These are phyloP conservation scores for Phyllostachys edulis DNA, from an alignment of 176 grass and related monocot species.

Conservation along the genomic window DNA sequence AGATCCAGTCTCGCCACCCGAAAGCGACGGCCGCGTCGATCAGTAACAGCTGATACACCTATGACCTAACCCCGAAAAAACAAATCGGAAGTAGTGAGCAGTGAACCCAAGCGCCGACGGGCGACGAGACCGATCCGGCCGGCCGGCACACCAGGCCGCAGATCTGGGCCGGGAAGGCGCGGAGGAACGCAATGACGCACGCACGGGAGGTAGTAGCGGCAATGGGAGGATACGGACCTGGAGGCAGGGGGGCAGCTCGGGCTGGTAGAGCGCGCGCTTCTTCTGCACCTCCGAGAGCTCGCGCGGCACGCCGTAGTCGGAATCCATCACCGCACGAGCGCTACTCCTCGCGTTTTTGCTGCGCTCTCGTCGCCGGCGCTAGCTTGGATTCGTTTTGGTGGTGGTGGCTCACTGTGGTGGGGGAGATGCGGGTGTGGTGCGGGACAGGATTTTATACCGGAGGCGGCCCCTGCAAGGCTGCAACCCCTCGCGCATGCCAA, in stretches of 20 bases:
- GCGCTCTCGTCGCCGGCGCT: background rate
- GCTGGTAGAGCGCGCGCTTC: conserved; percentile 72
- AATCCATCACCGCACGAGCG: conserved; percentile 62
- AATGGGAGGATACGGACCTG: conserved; percentile 46
- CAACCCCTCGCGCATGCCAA: conserved; percentile 35
- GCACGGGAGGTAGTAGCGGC: background rate
- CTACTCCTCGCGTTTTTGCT: background rate
- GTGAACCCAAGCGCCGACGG: background rate
- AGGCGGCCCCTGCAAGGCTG: background rate
- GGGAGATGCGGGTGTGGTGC: conserved; percentile 9
- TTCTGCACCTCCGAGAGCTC: conserved; percentile 91
- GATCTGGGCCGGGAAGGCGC: conserved; percentile 30
- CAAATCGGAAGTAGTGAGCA: conserved; percentile 24
- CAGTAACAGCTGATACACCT: conserved; percentile 17
- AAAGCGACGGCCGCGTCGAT: conserved; percentile 22
- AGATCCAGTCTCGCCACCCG: conserved; percentile 37
- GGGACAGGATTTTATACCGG: conserved; percentile 21
- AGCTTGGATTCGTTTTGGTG: conserved; percentile 18
- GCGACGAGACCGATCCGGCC: conserved; percentile 22
- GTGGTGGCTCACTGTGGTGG: conserved; percentile 19
- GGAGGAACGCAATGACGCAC: conserved; percentile 7
- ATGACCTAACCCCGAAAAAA: background rate
- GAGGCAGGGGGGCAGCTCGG: conserved; percentile 88
- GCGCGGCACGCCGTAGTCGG: conserved; percentile 86
- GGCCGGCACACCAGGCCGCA: background rate